Evolutionary conservation across 2,329 filamentous ascomycete species (phyloP), one percentile per base, ranked within the genome.

Genomic region (Pseudogymnoascus sp.): DNA sequence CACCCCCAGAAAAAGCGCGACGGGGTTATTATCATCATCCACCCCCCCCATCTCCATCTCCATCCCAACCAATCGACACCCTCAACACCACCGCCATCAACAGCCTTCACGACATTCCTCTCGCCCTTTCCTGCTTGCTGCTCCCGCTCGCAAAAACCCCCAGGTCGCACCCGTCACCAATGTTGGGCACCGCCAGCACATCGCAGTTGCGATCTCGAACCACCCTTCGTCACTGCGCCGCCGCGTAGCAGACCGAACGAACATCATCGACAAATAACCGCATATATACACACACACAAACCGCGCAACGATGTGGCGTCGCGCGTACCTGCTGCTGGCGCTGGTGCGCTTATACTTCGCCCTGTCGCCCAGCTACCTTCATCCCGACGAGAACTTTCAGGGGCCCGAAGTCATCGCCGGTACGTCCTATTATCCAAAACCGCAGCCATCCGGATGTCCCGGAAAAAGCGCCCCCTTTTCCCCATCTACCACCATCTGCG

Each of bases 311-410:
- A 97, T 97, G 93, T 96, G 91, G 92, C 87, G 93, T 81, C 87
- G 93, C 76, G 85, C 87, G 67, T 96, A 96, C 78, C 81, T 97
- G 67, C 78, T 96, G 64, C 82, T 99, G 71, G 82, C 96, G 72
- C 80, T 95, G 69, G 85, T 96, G 72, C 89, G 95, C 76, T 83
- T 97, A 73, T 97, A 93, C 84, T 93, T 97, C 75, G 93, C 95
- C 65, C 79, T 97, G 68, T 93, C 89, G 67, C 90, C 95, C 65
- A 97, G 93, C 81, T 99, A 99, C 76, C 85, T 99, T 57, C 95
- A 99, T 76, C 95, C 95, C 4, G 95, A 99, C 79, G 95, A 99
- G 82, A 95, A 97, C 80, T 99, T 99, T 73, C 95, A 99, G 78
- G 95, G 95, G 36, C 95, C 95, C 15, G 95, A 99, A 80, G 88